Evolutionary conservation across 2,329 filamentous ascomycete species (phyloP), one percentile per base, ranked within the genome.

Genomic region (Colletotrichum abscissum): DNA sequence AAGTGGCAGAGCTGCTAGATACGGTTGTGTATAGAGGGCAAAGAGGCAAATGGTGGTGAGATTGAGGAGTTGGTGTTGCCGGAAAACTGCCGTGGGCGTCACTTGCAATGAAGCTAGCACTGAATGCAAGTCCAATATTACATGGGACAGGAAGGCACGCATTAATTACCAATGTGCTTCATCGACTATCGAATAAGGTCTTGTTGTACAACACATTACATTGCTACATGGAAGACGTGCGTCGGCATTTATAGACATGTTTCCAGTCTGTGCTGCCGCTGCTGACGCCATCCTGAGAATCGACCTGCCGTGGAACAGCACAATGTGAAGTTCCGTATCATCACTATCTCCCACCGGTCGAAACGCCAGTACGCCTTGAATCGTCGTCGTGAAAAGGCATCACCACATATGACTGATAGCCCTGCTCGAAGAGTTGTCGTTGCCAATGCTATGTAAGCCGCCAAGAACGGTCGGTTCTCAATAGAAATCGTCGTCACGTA

Each of bases 1-100:
- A 62, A 62, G 19, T 74, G 69, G 67, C 63, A 64, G 26, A 38
- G 56, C 16, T 75, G 73, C 54, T 74, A 49, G 42, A 49, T 7
- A n/a, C 3, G 9, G 3, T n/a, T n/a, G 42, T 22, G 42, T 22
- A 9, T 11, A 49, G 4, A 22, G 6, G 19, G 8, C 4, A 8
- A 11, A 49, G 42, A 42, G 2, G 38, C 4, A n/a, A 9, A 49
- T 8, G 42, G 6, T n/a, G 42, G 6, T 19, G 16, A 42, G 42
- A 22, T 49, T 49, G 42, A 9, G 42, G 42, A 3, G 8, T 49
- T 4, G 42, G 42, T 49, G 7, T 49, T 49, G 19, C 19, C 8
- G 30, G 8, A 22, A 22, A 49, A 22, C 8, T 49, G 42, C 9
- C 7, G 5, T 9, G 19, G 42, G 42, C 19, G 42, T 42, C 14